Evolutionary conservation across 2,329 filamentous ascomycete species (phyloP), one percentile per base, ranked within the genome.

Genomic region (Xylaria sp.): DNA sequence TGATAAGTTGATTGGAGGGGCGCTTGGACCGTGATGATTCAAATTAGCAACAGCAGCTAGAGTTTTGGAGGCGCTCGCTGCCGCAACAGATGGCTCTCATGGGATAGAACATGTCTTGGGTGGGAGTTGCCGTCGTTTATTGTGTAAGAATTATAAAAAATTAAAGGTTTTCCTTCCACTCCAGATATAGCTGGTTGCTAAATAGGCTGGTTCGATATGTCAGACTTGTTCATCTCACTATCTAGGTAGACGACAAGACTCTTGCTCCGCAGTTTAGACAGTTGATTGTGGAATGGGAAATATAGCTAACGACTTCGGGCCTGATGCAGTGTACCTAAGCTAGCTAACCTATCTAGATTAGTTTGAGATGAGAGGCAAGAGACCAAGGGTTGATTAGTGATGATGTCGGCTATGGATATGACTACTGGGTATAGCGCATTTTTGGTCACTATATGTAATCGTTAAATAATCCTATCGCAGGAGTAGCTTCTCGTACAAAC

Each of bases 391-490:
- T 22, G 45, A 44, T 67, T 60, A 63, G 61, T 64, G 55, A 64
- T 67, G 42, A 29, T 29, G 13, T 42, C 47, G 20, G 53, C 39
- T 31, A 4, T 17, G 15, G 31, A 51, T 25, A 63, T 15, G 27
- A 60, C 49, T 47, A 36, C n/a, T n/a, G n/a, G n/a, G n/a, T n/a
- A n/a, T 61, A 29, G 55, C 44, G 17, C 7, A 55, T 72, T 78
- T 79, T 62, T 79, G 75, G 76, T 79, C 76, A 79, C 74, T 55
- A 76, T 79, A 74, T 71, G 73, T 73, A 78, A 78, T 76, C 70
- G 57, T 47, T 20, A 9, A 50, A 53, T 53, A 42, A 29, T 33
- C 45, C 25, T 9, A 33, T 22, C 25, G 20, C 13, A 59, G 49
- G 13, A 36, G 17, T 54, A 27, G 11, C 31, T 56, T 22, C 31